Evolutionary conservation across 2,329 filamentous ascomycete species (phyloP).

Genomic region (Laburnicola sp.): DNA sequence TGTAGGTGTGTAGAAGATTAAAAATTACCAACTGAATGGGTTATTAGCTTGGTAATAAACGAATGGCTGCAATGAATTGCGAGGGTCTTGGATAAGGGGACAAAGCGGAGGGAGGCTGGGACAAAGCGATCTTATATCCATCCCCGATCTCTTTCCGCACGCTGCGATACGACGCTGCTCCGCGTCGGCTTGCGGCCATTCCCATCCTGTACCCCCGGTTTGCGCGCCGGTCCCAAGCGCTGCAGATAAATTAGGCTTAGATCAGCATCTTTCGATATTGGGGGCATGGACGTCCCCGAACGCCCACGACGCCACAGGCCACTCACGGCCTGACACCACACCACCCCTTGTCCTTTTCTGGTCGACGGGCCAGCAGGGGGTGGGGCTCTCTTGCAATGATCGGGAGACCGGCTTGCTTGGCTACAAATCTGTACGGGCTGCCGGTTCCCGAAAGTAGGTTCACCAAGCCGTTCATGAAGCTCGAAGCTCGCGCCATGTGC

Average conservation of each 20-base stretch:
- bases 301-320: not conserved
- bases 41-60: conserved; percentile 3
- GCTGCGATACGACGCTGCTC: conserved; percentile 9
- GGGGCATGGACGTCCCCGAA: too few species aligned
- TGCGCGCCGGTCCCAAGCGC: conserved; percentile 8
- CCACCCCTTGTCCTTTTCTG: conserved; percentile 1
- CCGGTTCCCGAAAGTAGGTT: not conserved
- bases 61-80: conserved; percentile 6
- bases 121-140: conserved; percentile 5
- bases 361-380: not conserved
- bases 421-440: not conserved
- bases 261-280: conserved; percentile 9
- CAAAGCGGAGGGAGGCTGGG: not conserved
- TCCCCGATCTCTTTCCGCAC: conserved; percentile 7
- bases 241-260: conserved; percentile 4
- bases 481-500: not conserved
- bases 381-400: not conserved
- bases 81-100: conserved; percentile 4
- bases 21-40: conserved; percentile 9
- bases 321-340: not conserved
- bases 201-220: conserved; percentile 4
- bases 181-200: conserved; percentile 5
- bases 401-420: not conserved
- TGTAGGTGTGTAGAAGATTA: conserved; percentile 1
- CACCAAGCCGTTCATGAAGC: not conserved